phyloP scores from a whole-genome alignment of 2,329 filamentous ascomycete species.

The Hypoxylon sp. region DNA sequence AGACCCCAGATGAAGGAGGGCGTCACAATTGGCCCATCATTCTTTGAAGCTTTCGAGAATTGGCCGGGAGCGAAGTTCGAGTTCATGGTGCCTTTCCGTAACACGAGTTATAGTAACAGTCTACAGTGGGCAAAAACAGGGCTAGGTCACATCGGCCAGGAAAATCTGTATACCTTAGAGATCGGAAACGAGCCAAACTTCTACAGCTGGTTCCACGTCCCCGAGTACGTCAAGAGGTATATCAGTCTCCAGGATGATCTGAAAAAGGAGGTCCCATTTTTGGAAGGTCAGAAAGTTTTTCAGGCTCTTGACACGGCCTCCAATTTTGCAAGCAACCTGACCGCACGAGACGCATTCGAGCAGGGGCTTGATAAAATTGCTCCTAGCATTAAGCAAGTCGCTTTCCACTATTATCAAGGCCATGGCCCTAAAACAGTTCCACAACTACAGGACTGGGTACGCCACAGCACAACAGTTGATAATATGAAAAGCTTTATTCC shows the following conservation, averaged over 20 bases:
- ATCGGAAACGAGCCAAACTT: constrained; percentile 41
- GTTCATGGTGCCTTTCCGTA: constrained; percentile 35
- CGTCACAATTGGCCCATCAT: constrained; percentile 30
- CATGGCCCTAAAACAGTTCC: constrained; percentile 21
- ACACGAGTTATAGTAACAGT: constrained; percentile 31
- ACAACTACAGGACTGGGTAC: constrained; percentile 33
- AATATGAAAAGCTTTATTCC: constrained; percentile 35
- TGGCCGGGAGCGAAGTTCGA: constrained; percentile 38
- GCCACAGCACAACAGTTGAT: constrained; percentile 30
- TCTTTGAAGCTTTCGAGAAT: constrained; percentile 40
- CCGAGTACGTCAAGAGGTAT: constrained; percentile 37
- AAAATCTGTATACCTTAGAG: constrained; percentile 34
- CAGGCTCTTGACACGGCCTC: constrained; percentile 39
- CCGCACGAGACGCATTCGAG: constrained; percentile 30
- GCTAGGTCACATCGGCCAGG: constrained; percentile 23
- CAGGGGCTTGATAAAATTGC: constrained; percentile 28
- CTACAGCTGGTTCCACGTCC: constrained; percentile 35
- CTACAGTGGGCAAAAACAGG: constrained; percentile 30
- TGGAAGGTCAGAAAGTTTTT: constrained; percentile 32
- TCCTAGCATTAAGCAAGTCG: constrained; percentile 40
- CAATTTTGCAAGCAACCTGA: constrained; percentile 18
- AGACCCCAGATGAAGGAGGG: constrained; percentile 9
- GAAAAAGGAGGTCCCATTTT: constrained; percentile 25
- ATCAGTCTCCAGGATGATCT: constrained; percentile 24
- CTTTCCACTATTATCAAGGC: constrained; percentile 42